These are phyloP conservation scores for Vigna angularis DNA, from an alignment of 306 rosid species.

Conservation along the genomic window DNA sequence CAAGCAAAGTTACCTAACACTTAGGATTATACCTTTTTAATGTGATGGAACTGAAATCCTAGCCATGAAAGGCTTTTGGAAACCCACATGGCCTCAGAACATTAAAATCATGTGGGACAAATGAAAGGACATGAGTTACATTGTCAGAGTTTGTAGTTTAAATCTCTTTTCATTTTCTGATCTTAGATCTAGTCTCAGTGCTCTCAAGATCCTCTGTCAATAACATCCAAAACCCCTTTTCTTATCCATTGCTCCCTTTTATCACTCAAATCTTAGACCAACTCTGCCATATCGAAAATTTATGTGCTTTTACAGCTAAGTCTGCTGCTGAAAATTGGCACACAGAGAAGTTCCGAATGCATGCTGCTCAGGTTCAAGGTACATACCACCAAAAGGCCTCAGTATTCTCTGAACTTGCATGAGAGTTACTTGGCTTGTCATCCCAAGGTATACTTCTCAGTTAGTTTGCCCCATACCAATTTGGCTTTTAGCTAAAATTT, in stretches of 20 bases:
- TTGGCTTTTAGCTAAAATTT: conserved; percentile 62
- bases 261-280: conserved; percentile 68
- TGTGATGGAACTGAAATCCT: conserved; percentile 59
- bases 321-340: conserved; percentile 67
- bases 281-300: conserved; percentile 65
- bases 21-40: conserved; percentile 50
- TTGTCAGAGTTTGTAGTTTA: conserved; percentile 77
- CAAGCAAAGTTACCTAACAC: conserved; percentile 52
- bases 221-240: conserved; percentile 65
- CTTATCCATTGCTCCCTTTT: conserved; percentile 66
- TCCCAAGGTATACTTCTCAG: conserved; percentile 65
- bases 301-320: conserved; percentile 85
- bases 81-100: conserved; percentile 52
- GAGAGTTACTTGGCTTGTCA: conserved; percentile 56
- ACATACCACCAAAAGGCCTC: conserved; percentile 65
- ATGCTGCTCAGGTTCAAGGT: conserved; percentile 74
- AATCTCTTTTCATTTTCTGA: conserved; percentile 60
- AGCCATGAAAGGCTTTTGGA: conserved; percentile 52
- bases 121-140: conserved; percentile 53
- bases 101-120: conserved; percentile 52
- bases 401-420: conserved; percentile 81
- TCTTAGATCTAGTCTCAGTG: conserved; percentile 75
- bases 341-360: conserved; percentile 51
- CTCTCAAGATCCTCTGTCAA: conserved; percentile 63
- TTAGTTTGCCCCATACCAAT: conserved; percentile 78